Conservation (phyloP, 108 stramenopile genomes). For the Nitzschia sp. region DNA sequence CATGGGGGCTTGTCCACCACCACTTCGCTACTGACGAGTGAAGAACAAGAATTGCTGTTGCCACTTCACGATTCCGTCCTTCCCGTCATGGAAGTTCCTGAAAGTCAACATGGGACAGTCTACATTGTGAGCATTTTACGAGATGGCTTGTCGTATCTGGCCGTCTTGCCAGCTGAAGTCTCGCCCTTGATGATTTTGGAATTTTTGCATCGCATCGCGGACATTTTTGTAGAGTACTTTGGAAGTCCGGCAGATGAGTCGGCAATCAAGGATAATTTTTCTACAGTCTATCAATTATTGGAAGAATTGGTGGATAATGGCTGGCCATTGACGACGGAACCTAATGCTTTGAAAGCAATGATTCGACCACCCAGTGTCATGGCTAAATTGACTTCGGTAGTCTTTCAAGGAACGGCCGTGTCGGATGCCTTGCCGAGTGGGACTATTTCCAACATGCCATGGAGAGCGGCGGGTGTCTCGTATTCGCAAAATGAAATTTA, state of each 20-base stretch:
- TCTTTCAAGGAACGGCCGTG: conserved; percentile 38
- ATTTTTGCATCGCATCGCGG: conserved; percentile 94
- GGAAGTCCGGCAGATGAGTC: conserved; percentile 89
- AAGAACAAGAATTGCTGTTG: conserved; percentile 42
- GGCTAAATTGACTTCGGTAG: conserved; percentile 60
- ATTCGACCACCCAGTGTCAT: conserved; percentile 93
- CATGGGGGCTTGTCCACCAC: conserved; percentile 79
- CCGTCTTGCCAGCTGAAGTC: conserved; percentile 85
- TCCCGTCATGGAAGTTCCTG: conserved; percentile 87
- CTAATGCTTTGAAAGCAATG: conserved; percentile 96
- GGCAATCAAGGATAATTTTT: conserved; percentile 97
- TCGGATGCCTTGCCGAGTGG: conserved; percentile 85
- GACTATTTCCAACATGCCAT: conserved; percentile 96
- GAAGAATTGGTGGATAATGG: conserved; percentile 99
- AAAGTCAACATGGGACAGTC: conserved; percentile 45
- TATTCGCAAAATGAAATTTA: conserved; percentile 98
- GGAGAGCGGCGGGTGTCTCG: conserved; percentile 92
- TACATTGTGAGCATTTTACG: conserved; percentile 80
- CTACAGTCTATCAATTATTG: conserved; percentile 95
- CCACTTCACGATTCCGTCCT: conserved; percentile 70
- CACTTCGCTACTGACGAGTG: conserved; percentile 45
- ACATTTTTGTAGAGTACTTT: conserved; percentile 95
- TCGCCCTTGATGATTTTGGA: conserved; percentile 93
- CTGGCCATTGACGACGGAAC: conserved; percentile 98
- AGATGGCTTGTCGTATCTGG: conserved; percentile 91